Evolutionary conservation across 2,329 filamentous ascomycete species (phyloP).

Genomic region (Aspergillus tanneri): DNA sequence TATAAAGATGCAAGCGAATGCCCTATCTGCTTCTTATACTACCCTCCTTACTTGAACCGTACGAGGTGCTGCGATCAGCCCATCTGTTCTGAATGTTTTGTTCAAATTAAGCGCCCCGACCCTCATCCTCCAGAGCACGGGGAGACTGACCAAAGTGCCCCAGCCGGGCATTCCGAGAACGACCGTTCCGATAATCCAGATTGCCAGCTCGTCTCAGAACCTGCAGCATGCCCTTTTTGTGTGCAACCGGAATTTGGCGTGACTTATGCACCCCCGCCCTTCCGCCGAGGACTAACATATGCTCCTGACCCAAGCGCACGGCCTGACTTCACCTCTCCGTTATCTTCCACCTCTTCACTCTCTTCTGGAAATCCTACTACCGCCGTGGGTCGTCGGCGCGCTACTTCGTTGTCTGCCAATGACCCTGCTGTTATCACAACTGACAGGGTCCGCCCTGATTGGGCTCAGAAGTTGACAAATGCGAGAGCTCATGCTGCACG

Average conservation of each 20-base stretch:
- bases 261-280: slow-evolving; percentile 87
- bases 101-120: slow-evolving; percentile 94
- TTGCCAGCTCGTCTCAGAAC: slow-evolving; percentile 77
- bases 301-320: slow-evolving; percentile 53
- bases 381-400: slow-evolving; percentile 53
- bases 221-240: slow-evolving; percentile 91
- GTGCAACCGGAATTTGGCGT: slow-evolving; percentile 93
- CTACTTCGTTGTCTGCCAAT: slow-evolving; percentile 73
- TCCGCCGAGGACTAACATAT: slow-evolving; percentile 78
- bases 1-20: slow-evolving; percentile 92
- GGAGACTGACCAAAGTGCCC: slow-evolving; percentile 43
- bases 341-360: slow-evolving; percentile 83
- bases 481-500: slow-evolving; percentile 82
- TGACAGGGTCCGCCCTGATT: slow-evolving; percentile 88
- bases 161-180: slow-evolving; percentile 30
- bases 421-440: slow-evolving; percentile 87
- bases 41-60: slow-evolving; percentile 89
- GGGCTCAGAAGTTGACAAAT: slow-evolving; percentile 82
- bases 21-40: slow-evolving; percentile 94
- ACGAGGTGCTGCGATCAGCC: slow-evolving; percentile 94
- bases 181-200: slow-evolving; percentile 43
- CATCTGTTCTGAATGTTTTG: slow-evolving; percentile 98
- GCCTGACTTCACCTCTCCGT: slow-evolving; percentile 62
- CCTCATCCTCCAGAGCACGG: slow-evolving; percentile 83
- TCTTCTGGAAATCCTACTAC: slow-evolving; percentile 54